A percentile compares a stretch with the other conserved stretches of the same genome.
These are phyloP conservation scores for Coriolopsis trogii DNA, from an alignment of 1,284 basidiomycete genomes.

Conservation along the genomic window DNA sequence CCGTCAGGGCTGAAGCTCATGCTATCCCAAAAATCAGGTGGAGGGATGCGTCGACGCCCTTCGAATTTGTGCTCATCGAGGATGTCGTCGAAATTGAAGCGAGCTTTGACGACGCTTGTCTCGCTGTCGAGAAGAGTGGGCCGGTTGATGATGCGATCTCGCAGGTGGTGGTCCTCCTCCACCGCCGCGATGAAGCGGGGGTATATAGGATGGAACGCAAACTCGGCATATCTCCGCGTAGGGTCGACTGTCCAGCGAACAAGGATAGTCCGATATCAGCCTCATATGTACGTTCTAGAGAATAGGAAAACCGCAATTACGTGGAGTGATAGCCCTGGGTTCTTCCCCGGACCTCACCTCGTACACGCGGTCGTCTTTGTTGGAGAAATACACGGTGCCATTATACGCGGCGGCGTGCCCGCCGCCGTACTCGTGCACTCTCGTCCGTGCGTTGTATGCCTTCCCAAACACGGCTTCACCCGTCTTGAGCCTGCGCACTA, in stretches of 20 bases:
- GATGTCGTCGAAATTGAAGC: neutral
- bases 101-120: conserved; percentile 25
- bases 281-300: too few species aligned
- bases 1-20: conserved; percentile 69
- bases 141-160: neutral
- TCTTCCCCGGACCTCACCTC: conserved; percentile 31
- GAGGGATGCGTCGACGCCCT: too few species aligned
- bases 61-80: too few species aligned
- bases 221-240: conserved; percentile 60
- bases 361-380: conserved; percentile 51
- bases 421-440: conserved; percentile 41
- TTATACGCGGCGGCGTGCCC: conserved; percentile 48
- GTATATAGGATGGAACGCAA: conserved; percentile 45
- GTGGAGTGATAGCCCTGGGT: conserved; percentile 17
- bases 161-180: conserved; percentile 53
- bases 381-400: conserved; percentile 53
- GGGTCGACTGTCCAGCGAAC: too few species aligned
- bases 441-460: neutral
- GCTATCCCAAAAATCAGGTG: conserved; percentile 63
- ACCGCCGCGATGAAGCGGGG: conserved; percentile 49
- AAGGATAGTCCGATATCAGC: too few species aligned
- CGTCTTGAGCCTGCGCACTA: neutral
- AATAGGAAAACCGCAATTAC: neutral
- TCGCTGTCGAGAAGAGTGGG: conserved; percentile 43
- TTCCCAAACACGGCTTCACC: neutral